phyloP scores from a whole-genome alignment of 306 rosid species.

The Nissolia schottii region DNA sequence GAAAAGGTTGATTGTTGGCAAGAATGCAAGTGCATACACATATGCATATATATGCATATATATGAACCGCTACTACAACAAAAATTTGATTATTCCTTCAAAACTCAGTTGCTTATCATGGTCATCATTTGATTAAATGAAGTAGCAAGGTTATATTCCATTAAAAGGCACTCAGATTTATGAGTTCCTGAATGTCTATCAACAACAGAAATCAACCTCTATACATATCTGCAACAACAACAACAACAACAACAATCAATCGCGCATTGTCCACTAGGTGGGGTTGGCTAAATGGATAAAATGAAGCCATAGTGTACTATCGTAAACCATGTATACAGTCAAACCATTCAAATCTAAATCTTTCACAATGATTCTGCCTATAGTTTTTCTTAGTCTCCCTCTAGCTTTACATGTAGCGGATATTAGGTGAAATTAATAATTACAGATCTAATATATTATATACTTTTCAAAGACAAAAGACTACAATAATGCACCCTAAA shows the following conservation, averaged over 20 bases:
- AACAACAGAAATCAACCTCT: not conserved
- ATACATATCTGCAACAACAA: not conserved
- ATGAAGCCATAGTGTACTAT: not conserved
- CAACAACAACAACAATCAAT: not conserved
- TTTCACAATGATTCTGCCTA: not conserved
- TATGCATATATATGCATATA: not conserved
- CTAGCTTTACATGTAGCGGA: not conserved
- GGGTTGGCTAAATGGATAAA: not conserved
- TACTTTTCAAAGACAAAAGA: constrained; percentile 3
- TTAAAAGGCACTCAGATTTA: not conserved
- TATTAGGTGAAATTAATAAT: not conserved
- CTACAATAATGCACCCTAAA: no score
- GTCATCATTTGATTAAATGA: not conserved
- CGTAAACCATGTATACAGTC: not conserved
- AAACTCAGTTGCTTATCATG: not conserved
- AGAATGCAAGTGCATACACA: not conserved
- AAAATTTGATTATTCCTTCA: not conserved
- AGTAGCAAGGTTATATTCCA: not conserved
- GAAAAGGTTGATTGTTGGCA: not conserved
- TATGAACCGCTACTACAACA: not conserved
- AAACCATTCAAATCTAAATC: not conserved
- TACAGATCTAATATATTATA: not conserved
- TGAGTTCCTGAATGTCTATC: not conserved
- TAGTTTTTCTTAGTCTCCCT: not conserved
- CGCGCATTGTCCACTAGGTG: not conserved